These are phyloP conservation scores for Diaporthe australafricana DNA, from an alignment of 2,329 filamentous ascomycete species.

Conservation along the genomic window DNA sequence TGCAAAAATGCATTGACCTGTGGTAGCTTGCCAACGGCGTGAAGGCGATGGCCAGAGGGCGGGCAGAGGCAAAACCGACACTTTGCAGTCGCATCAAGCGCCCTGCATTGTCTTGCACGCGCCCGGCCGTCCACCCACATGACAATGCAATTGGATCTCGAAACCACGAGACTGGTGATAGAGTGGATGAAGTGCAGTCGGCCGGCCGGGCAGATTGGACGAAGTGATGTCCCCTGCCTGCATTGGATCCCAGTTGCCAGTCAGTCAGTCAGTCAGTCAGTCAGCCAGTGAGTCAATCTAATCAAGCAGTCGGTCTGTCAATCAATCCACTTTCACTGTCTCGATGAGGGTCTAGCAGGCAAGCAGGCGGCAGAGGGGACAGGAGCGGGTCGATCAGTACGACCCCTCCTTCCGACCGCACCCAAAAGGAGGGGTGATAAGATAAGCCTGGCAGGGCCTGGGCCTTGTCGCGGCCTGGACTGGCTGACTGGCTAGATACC, in stretches of 20 bases:
- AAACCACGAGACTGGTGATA: background rate
- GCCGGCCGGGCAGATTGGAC: background rate
- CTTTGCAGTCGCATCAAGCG: slow-evolving; percentile 10
- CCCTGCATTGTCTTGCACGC: slow-evolving; percentile 14
- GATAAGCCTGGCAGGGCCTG: slow-evolving; percentile 31
- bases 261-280: background rate
- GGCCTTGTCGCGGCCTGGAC: background rate
- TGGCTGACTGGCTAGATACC: background rate
- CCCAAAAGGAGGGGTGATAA: slow-evolving; percentile 38
- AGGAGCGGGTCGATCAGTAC: background rate
- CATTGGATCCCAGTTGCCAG: slow-evolving; percentile 4
- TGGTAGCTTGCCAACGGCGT: background rate
- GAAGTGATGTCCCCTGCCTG: background rate
- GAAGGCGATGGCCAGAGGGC: background rate
- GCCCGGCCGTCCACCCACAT: background rate
- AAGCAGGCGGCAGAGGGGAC: background rate
- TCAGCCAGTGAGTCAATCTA: too few relatives aligned
- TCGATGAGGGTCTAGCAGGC: background rate
- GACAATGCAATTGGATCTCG: background rate
- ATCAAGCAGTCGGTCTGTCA: background rate
- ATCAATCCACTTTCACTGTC: background rate
- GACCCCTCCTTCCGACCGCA: slow-evolving; percentile 36
- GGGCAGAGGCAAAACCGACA: background rate
- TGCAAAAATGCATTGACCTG: slow-evolving; percentile 1
- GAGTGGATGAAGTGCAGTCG: background rate